phyloP scores from a whole-genome alignment of 345 rosid species.

The Arabidopsis arenosa region DNA sequence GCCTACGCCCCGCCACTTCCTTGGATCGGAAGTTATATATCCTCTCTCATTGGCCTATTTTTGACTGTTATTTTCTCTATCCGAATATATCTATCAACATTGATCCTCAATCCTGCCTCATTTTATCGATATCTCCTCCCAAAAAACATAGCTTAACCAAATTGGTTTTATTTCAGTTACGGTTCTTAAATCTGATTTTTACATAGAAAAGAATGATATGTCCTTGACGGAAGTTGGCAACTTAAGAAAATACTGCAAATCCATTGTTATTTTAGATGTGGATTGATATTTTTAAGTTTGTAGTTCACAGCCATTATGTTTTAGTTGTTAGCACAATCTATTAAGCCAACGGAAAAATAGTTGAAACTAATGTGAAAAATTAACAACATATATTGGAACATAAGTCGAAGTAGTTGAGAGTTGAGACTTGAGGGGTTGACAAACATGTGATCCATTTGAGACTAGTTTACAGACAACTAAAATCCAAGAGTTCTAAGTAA shows the following conservation, averaged over 20 bases:
- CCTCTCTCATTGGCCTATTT: neutral
- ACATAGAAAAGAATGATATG: too few relatives aligned
- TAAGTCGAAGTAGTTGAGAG: neutral
- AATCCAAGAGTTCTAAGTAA: slow-evolving; percentile 28
- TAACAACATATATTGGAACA: neutral
- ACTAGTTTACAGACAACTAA: slow-evolving; percentile 33
- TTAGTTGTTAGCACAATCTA: neutral
- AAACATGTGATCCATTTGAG: slow-evolving; percentile 14
- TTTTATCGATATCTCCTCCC: neutral
- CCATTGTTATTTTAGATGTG: neutral
- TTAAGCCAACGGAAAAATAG: neutral
- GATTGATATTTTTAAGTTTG: neutral
- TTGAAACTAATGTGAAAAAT: neutral
- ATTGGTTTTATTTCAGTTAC: neutral
- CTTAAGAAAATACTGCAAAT: neutral
- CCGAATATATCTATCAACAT: neutral
- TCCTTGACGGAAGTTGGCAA: too few relatives aligned
- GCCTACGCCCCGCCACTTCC: neutral
- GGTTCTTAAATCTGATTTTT: too few relatives aligned
- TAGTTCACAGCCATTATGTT: neutral
- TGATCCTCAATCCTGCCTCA: neutral
- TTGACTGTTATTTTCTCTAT: neutral
- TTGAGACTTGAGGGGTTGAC: slow-evolving; percentile 17
- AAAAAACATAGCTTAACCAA: neutral
- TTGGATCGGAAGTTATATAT: slow-evolving; percentile 1